A percentile compares a stretch with the other conserved stretches of the same genome.
phyloP scores from a whole-genome alignment of 306 rosid species.

The Styphnolobium japonicum region DNA sequence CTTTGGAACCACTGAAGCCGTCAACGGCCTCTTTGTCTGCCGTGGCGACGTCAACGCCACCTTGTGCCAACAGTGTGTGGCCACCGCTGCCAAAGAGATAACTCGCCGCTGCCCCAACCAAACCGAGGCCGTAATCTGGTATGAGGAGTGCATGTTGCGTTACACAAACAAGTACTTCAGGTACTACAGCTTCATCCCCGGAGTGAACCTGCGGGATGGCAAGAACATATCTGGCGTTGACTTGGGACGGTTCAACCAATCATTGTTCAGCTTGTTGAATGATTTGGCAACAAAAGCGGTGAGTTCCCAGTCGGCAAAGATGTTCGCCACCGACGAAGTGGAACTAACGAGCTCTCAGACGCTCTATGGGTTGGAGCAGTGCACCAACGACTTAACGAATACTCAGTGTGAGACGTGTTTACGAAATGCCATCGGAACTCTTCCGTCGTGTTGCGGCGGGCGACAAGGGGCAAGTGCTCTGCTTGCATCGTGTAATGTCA shows the following conservation, averaged over 20 bases:
- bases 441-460: conserved; percentile 15
- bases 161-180: conserved; percentile 34
- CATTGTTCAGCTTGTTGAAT: background rate
- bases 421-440: background rate
- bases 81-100: conserved; percentile 23
- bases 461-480: conserved; percentile 17
- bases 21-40: conserved; percentile 50
- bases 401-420: conserved; percentile 22
- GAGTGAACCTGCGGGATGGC: background rate
- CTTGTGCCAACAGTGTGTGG: conserved; percentile 36
- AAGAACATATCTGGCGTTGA: conserved; percentile 15
- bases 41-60: conserved; percentile 44
- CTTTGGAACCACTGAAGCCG: background rate
- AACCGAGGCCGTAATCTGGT: conserved; percentile 48
- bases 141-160: conserved; percentile 35
- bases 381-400: background rate
- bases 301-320: conserved; percentile 17
- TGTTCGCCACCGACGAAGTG: conserved; percentile 16
- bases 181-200: background rate
- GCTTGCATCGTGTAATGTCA: conserved; percentile 25
- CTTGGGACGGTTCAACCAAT: conserved; percentile 1
- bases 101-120: conserved; percentile 29
- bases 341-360: background rate
- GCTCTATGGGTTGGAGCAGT: conserved; percentile 32
- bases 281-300: conserved; percentile 10